Conservation (phyloP, 2,329 filamentous ascomycete genomes). For the Sphaceloma murrayae region DNA sequence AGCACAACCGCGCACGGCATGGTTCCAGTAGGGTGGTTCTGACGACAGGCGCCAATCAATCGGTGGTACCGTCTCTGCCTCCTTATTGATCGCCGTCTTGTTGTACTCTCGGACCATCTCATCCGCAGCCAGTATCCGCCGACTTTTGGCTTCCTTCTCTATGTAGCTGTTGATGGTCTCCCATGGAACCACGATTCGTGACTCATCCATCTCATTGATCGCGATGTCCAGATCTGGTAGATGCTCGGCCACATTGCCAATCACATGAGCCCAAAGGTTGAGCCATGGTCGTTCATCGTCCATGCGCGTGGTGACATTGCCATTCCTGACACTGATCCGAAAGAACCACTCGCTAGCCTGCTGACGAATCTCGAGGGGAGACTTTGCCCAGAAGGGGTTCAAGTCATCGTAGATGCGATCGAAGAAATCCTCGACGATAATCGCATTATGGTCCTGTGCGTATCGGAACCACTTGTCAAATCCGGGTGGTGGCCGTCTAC, state of each 20-base stretch:
- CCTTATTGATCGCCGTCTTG: slow-evolving; percentile 21
- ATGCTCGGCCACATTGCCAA: slow-evolving; percentile 29
- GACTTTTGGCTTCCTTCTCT: slow-evolving; percentile 25
- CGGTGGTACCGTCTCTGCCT: slow-evolving; percentile 23
- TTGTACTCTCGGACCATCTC: slow-evolving; percentile 28
- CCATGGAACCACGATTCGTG: slow-evolving; percentile 39
- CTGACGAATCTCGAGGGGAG: slow-evolving; percentile 34
- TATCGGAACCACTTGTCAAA: slow-evolving; percentile 42
- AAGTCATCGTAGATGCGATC: slow-evolving; percentile 44
- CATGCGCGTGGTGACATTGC: slow-evolving; percentile 26
- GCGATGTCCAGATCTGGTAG: slow-evolving; percentile 41
- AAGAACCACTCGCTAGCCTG: slow-evolving; percentile 33
- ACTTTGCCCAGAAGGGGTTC: slow-evolving; percentile 41
- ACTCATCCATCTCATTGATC: slow-evolving; percentile 43
- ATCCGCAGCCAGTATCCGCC: slow-evolving; percentile 23
- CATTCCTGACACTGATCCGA: slow-evolving; percentile 34
- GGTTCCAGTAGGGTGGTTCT: slow-evolving; percentile 34
- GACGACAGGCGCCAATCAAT: slow-evolving; percentile 29
- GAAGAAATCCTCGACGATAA: slow-evolving; percentile 43
- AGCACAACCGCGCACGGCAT: slow-evolving; percentile 35
- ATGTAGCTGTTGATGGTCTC: slow-evolving; percentile 37
- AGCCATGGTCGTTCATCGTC: slow-evolving; percentile 29
- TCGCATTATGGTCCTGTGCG: slow-evolving; percentile 33
- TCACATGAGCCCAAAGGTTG: slow-evolving; percentile 34
- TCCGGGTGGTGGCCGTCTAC: slow-evolving; percentile 42